Conservation (phyloP, 495 filamentous ascomycete genomes). For the Xylaria telfairii region DNA sequence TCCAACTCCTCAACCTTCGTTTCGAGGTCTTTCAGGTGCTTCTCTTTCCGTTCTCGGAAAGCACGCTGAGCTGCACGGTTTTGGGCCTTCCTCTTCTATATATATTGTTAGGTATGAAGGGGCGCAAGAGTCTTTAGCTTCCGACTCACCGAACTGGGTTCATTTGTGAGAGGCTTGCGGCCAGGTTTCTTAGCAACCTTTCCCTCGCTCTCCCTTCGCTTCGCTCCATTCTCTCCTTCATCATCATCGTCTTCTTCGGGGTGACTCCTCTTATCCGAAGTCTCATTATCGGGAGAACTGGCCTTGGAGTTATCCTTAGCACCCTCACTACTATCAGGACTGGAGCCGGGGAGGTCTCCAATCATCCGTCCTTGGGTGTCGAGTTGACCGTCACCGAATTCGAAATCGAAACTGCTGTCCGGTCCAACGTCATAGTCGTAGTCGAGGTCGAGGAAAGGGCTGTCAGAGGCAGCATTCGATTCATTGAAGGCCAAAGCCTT, state of each 20-base stretch:
- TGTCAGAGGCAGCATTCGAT: conserved; percentile 66
- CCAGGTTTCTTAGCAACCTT: conserved; percentile 90
- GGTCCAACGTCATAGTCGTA: conserved; percentile 68
- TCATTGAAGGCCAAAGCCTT: conserved; percentile 39
- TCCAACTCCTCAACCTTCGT: conserved; percentile 93
- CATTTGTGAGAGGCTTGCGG: conserved; percentile 91
- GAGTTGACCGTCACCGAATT: conserved; percentile 69
- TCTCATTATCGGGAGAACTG: conserved; percentile 68
- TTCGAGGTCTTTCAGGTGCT: conserved; percentile 94
- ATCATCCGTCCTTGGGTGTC: conserved; percentile 74
- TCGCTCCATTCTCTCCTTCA: conserved; percentile 66
- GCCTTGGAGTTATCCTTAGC: conserved; percentile 46
- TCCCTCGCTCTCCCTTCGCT: conserved; percentile 80
- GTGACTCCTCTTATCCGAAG: conserved; percentile 82
- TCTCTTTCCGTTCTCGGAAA: conserved; percentile 98
- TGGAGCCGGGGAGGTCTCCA: conserved; percentile 70
- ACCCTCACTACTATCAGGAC: conserved; percentile 42
- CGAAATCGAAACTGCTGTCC: conserved; percentile 63
- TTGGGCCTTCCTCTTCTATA: conserved; percentile 96
- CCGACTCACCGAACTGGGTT: conserved; percentile 88
- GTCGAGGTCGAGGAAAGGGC: conserved; percentile 85
- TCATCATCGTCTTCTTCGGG: conserved; percentile 71
- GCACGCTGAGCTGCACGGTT: conserved; percentile 96
- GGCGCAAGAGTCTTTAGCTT: conserved; percentile 4
- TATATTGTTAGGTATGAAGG: conserved; percentile 49